Conservation (phyloP, 179 eudicot genomes). For the Pouteria campechiana region DNA sequence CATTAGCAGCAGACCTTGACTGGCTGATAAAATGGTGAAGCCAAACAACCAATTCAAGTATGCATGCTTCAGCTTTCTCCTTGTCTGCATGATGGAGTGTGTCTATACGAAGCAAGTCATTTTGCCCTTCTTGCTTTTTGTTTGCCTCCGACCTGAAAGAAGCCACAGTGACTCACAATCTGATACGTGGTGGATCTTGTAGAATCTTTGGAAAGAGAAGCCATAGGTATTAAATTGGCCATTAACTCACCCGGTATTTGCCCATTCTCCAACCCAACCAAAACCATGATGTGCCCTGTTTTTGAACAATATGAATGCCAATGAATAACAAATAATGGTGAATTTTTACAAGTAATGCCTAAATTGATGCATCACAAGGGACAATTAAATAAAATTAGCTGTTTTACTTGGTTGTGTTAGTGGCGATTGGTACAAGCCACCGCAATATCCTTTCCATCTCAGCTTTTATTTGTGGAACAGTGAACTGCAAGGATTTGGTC, state of each 20-base stretch:
- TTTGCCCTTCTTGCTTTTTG: conserved; percentile 58
- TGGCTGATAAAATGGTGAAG: conserved; percentile 82
- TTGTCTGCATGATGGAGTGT: conserved; percentile 90
- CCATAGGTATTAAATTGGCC: not conserved
- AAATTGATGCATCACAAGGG: too few relatives aligned
- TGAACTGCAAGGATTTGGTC: conserved; percentile 74
- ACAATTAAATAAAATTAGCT: not conserved
- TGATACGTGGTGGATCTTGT: not conserved
- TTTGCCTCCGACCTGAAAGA: conserved; percentile 48
- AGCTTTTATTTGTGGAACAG: conserved; percentile 74
- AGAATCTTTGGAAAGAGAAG: not conserved
- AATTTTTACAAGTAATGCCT: not conserved
- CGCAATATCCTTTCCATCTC: conserved; percentile 95
- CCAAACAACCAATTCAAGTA: conserved; percentile 83
- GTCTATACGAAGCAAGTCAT: conserved; percentile 63
- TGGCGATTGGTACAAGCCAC: conserved; percentile 95
- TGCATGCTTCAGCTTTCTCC: conserved; percentile 71
- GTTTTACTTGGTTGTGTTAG: conserved; percentile 89
- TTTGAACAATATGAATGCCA: conserved; percentile 4
- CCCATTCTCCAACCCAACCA: conserved; percentile 99
- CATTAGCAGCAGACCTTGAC: conserved; percentile 33
- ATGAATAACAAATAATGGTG: conserved; percentile 10
- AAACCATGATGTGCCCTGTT: conserved; percentile 98
- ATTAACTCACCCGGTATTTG: conserved; percentile 71
- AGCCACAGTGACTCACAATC: not conserved